Conservation (phyloP, 306 rosid genomes). For the Quercus aquifolioides region DNA sequence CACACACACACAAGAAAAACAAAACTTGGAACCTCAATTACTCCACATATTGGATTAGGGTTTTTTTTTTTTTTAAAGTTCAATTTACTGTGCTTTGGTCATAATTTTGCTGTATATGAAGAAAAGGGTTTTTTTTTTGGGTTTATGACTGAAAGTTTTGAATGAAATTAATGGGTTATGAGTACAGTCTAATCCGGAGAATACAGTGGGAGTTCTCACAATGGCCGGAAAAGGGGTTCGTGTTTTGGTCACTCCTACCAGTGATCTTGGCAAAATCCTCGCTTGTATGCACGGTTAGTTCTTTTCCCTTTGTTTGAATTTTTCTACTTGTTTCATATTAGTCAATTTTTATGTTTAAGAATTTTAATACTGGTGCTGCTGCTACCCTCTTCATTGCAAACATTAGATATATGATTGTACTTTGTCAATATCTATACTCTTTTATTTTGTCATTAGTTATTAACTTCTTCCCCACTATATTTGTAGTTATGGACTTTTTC, state of each 20-base stretch:
- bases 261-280: constrained; percentile 86
- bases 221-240: constrained; percentile 96
- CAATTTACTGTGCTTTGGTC: no score
- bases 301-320: background rate
- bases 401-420: background rate
- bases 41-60: background rate
- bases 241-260: constrained; percentile 87
- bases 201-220: constrained; percentile 88
- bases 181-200: constrained; percentile 85
- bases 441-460: no score
- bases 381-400: background rate
- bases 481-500: no score
- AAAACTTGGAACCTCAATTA: background rate
- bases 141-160: background rate
- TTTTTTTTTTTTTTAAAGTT: background rate
- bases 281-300: constrained; percentile 92
- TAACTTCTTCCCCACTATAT: no score
- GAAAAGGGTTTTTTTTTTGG: no score
- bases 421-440: background rate
- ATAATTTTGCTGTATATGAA: no score
- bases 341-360: background rate
- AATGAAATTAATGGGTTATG: constrained; percentile 13
- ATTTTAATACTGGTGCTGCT: background rate
- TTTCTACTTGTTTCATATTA: background rate
- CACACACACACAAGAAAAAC: background rate